phyloP scores from a whole-genome alignment of 2,329 filamentous ascomycete genomes.

The Huntiella bhutanensis region DNA sequence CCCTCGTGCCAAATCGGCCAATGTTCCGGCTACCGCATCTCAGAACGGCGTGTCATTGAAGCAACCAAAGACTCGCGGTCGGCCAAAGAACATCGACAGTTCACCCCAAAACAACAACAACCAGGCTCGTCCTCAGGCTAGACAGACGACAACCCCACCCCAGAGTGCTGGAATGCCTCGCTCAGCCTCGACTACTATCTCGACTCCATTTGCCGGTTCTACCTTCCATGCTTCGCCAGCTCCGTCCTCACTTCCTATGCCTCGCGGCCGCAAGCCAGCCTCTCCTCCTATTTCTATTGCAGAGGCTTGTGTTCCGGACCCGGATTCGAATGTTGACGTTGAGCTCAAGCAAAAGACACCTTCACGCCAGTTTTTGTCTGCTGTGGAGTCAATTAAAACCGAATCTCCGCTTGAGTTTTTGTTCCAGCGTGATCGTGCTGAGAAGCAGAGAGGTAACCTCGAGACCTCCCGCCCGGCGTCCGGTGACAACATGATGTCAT shows the following conservation, averaged over 20 bases:
- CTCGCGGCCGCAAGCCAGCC: conserved; percentile 35
- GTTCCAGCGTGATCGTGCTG: conserved; percentile 70
- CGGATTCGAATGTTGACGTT: neutral
- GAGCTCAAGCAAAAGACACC: conserved; percentile 1
- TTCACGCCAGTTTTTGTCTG: neutral
- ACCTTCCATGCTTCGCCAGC: conserved; percentile 92
- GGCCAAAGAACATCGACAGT: conserved; percentile 14
- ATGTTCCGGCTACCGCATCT: conserved; percentile 19
- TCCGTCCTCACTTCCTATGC: conserved; percentile 73
- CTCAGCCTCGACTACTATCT: conserved; percentile 3
- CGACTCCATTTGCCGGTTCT: conserved; percentile 65
- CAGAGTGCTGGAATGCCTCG: conserved; percentile 7
- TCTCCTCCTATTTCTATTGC: conserved; percentile 1
- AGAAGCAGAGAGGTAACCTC: conserved; percentile 37
- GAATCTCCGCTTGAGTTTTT: conserved; percentile 77
- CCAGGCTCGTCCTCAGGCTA: conserved; percentile 22
- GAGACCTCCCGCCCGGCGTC: conserved; percentile 1
- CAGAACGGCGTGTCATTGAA: conserved; percentile 13
- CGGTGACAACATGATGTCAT: no score
- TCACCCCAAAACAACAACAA: conserved; percentile 27
- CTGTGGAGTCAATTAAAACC: neutral
- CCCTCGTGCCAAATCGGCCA: conserved; percentile 2
- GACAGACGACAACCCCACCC: conserved; percentile 10
- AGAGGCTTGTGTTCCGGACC: conserved; percentile 20
- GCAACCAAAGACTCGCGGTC: conserved; percentile 3